These are phyloP conservation scores for Russula sp. DNA, from an alignment of 768 basidiomycete species.

Conservation along the genomic window DNA sequence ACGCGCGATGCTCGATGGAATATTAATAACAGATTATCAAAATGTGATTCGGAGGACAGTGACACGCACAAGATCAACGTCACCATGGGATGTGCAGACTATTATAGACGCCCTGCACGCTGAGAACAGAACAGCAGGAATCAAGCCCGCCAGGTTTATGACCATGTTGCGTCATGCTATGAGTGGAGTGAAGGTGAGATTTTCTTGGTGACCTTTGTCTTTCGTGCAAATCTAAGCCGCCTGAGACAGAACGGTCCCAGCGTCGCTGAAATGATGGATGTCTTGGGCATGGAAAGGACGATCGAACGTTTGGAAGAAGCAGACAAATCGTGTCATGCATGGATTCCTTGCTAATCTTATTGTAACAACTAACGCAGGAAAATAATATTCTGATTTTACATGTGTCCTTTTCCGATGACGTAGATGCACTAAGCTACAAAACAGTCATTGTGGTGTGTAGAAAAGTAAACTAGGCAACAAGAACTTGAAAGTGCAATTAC, in stretches of 20 bases:
- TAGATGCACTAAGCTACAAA: conserved; percentile 24
- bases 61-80: conserved; percentile 34
- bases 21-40: conserved; percentile 43
- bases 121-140: conserved; percentile 41
- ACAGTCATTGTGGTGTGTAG: not conserved
- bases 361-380: not conserved
- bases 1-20: conserved; percentile 46
- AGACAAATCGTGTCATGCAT: conserved; percentile 7
- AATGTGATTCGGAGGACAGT: conserved; percentile 39
- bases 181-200: conserved; percentile 72
- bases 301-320: conserved; percentile 31
- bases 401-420: conserved; percentile 13
- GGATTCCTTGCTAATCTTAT: conserved; percentile 15
- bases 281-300: conserved; percentile 36
- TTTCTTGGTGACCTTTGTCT: not conserved
- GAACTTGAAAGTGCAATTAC: not conserved
- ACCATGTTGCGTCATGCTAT: conserved; percentile 71
- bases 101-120: conserved; percentile 44
- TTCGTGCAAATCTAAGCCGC: not conserved
- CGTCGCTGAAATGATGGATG: conserved; percentile 36
- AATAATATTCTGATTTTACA: conserved; percentile 11
- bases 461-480: not conserved
- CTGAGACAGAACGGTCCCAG: conserved; percentile 36
- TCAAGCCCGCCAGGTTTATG: conserved; percentile 59
- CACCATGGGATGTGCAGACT: conserved; percentile 42